These are phyloP conservation scores for Epichloe scottii DNA, from an alignment of 2,329 filamentous ascomycete species.

Conservation along the genomic window DNA sequence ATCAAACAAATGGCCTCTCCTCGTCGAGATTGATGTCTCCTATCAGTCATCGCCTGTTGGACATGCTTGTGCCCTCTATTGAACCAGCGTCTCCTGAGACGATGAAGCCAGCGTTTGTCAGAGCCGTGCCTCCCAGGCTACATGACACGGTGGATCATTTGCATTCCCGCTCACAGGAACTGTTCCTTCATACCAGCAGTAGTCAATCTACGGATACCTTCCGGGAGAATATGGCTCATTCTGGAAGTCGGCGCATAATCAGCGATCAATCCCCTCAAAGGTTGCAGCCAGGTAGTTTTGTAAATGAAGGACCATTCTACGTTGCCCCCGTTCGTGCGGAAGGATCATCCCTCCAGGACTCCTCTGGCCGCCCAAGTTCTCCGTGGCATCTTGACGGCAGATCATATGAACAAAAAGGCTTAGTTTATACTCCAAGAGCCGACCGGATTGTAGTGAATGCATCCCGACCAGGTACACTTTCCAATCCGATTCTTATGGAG, in stretches of 20 bases:
- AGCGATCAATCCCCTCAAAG: constrained; percentile 6
- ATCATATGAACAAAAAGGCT: constrained; percentile 9
- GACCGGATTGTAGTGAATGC: constrained; percentile 20
- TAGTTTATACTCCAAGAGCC: constrained; percentile 10
- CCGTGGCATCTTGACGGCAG: constrained; percentile 5
- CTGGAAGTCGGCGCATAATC: constrained; percentile 7
- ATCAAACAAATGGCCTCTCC: constrained; percentile 8
- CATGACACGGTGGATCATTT: constrained; percentile 12
- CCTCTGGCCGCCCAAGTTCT: neutral
- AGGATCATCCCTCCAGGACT: neutral
- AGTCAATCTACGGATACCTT: neutral
- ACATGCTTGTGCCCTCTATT: constrained; percentile 34
- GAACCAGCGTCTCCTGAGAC: constrained; percentile 28
- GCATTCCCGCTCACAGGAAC: constrained; percentile 4
- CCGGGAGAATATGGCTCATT: neutral
- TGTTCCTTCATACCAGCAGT: constrained; percentile 9
- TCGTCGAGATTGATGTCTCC: constrained; percentile 8
- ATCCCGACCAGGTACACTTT: constrained; percentile 17
- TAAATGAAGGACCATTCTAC: constrained; percentile 1
- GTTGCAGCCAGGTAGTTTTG: neutral
- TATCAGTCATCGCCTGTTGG: constrained; percentile 17
- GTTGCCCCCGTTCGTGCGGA: neutral
- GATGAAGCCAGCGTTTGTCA: constrained; percentile 23
- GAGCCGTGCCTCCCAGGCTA: constrained; percentile 17
- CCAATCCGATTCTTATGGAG: constrained; percentile 27